Percentiles rank a stretch among this genome's conserved stretches.
Evolutionary conservation across 306 rosid species (phyloP).

Genomic region (Acacia melanoxylon): DNA sequence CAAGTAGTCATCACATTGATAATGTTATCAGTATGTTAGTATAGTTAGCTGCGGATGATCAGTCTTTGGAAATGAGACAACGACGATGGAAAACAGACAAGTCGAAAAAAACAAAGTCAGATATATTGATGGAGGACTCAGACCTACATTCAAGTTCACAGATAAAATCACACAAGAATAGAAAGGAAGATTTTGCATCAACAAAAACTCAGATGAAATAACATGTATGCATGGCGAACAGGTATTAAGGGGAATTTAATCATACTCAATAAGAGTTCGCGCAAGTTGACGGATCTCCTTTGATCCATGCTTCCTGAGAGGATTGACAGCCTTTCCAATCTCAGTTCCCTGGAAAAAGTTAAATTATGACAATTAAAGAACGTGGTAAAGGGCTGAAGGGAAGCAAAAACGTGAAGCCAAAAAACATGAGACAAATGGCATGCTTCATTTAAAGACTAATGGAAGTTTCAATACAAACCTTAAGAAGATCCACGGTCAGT

Average conservation of each 20-base stretch:
- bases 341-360: constrained; percentile 76
- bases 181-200: background rate
- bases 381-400: background rate
- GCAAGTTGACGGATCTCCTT: constrained; percentile 60
- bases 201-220: constrained; percentile 1
- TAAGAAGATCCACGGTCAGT: constrained; percentile 63
- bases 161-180: constrained; percentile 2
- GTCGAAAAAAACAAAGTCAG: background rate
- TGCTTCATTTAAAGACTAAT: constrained; percentile 15
- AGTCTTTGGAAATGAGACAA: background rate
- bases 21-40: background rate
- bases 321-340: constrained; percentile 85
- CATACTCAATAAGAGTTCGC: constrained; percentile 67
- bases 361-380: constrained; percentile 19
- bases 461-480: constrained; percentile 57
- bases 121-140: background rate
- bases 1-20: background rate
- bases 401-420: constrained; percentile 17
- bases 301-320: constrained; percentile 69
- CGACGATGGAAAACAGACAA: background rate
- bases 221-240: constrained; percentile 24
- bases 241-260: constrained; percentile 2
- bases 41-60: background rate
- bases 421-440: constrained; percentile 2
- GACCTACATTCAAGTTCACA: background rate